Conservation (phyloP, 768 basidiomycete species). For the Hemileccinum impolitum region DNA sequence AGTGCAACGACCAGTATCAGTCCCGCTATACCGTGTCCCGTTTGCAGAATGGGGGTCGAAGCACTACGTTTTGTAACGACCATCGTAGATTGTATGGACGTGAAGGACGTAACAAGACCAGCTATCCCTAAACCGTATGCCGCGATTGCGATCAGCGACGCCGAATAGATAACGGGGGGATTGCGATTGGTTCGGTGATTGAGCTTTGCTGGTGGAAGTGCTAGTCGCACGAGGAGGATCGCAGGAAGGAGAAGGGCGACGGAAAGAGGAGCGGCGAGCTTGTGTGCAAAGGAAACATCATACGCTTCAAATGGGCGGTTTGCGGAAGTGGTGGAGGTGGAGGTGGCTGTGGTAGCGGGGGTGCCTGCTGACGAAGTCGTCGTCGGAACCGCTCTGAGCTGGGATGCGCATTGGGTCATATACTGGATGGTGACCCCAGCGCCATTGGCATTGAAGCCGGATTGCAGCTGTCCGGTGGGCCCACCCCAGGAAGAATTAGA, state of each 20-base stretch:
- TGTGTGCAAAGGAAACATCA: conserved; percentile 45
- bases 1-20: conserved; percentile 61
- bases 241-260: conserved; percentile 42
- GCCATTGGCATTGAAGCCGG: conserved; percentile 63
- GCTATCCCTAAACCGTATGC: conserved; percentile 61
- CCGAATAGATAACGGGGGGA: conserved; percentile 33
- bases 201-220: conserved; percentile 34
- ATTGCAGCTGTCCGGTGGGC: conserved; percentile 58
- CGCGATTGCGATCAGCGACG: conserved; percentile 39
- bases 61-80: conserved; percentile 31
- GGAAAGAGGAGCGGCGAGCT: conserved; percentile 47
- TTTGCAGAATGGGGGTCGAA: conserved; percentile 41
- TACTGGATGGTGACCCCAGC: conserved; percentile 62
- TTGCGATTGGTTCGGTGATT: conserved; percentile 20
- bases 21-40: conserved; percentile 63
- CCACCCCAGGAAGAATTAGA: conserved; percentile 62
- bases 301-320: conserved; percentile 29
- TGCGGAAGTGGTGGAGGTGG: conserved; percentile 16
- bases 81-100: conserved; percentile 40
- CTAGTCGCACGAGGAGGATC: conserved; percentile 40
- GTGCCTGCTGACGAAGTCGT: conserved; percentile 20
- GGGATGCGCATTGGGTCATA: conserved; percentile 56
- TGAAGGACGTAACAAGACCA: conserved; percentile 63
- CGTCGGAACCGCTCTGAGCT: conserved; percentile 25
- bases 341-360: conserved; percentile 14